phyloP scores from a whole-genome alignment of 331 rosid species.

The Pyrus hybrid region DNA sequence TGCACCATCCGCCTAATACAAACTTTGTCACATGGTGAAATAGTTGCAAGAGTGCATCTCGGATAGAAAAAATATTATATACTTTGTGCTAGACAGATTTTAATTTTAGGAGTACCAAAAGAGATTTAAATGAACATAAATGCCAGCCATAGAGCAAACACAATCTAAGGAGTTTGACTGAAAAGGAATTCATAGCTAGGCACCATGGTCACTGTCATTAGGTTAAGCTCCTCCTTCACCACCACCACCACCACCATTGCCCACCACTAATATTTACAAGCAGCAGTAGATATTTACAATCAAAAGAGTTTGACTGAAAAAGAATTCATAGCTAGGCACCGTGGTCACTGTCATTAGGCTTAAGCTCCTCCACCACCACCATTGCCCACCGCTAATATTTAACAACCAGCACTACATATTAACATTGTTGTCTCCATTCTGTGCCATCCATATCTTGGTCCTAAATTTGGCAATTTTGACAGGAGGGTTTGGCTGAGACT shows the following conservation, averaged over 20 bases:
- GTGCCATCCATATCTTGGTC: background rate
- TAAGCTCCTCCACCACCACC: constrained; percentile 3
- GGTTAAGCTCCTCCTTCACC: constrained; percentile 9
- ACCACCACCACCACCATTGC: background rate
- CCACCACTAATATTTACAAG: constrained; percentile 5
- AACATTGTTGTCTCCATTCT: constrained; percentile 2
- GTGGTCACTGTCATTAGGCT: constrained; percentile 33
- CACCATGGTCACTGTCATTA: constrained; percentile 34
- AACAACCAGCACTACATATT: background rate
- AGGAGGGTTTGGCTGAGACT: background rate
- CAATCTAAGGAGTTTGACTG: constrained; percentile 45
- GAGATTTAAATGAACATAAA: background rate
- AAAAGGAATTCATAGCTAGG: background rate
- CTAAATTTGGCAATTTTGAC: background rate
- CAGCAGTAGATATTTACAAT: constrained; percentile 20
- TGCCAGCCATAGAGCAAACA: constrained; percentile 52
- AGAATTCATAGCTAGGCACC: constrained; percentile 6
- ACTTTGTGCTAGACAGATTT: background rate
- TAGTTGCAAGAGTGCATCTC: background rate
- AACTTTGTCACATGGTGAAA: background rate
- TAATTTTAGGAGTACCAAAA: background rate
- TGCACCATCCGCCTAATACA: background rate
- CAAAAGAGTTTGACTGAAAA: constrained; percentile 35
- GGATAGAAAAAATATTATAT: background rate
- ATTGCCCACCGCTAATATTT: constrained; percentile 7